Evolutionary conservation across 1,139 yeast genomes (phyloP).

Genomic region (Saccharomycopsis hybrid): DNA sequence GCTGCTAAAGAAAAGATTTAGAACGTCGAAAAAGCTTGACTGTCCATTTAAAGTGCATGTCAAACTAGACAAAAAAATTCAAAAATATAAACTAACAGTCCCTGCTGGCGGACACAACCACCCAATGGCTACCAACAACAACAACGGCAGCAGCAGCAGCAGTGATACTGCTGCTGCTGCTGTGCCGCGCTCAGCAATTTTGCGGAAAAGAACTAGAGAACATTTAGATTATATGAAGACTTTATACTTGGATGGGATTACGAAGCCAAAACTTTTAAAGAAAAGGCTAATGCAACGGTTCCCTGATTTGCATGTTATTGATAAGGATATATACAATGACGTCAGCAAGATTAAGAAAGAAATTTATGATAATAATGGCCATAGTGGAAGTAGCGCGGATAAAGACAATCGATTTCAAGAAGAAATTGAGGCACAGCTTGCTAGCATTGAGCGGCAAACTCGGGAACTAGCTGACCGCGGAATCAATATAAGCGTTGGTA

Average conservation of each 20-base stretch:
- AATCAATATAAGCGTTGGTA: no score
- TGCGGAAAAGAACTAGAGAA: conserved; percentile 18
- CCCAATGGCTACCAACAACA: conserved; percentile 6
- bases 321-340: conserved; percentile 21
- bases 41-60: conserved; percentile 20
- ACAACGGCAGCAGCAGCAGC: conserved; percentile 11
- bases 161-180: no score
- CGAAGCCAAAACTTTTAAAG: conserved; percentile 19
- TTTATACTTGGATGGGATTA: conserved; percentile 12
- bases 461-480: no score
- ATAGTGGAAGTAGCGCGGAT: no score
- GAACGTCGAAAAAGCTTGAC: conserved; percentile 16
- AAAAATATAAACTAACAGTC: conserved; percentile 12
- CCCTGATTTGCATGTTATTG: conserved; percentile 19
- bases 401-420: no score
- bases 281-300: conserved; percentile 13
- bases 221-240: conserved; percentile 16
- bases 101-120: conserved; percentile 19
- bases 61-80: conserved; percentile 16
- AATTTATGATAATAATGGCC: no score
- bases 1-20: conserved; percentile 13
- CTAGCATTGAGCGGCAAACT: no score
- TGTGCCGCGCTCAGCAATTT: conserved; percentile 7
- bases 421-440: no score
- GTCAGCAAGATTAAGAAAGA: conserved; percentile 17